Base-by-base conservation (phyloP, 1,284 basidiomycete genomes). In the Lentinula novae-zelandiae region DNA sequence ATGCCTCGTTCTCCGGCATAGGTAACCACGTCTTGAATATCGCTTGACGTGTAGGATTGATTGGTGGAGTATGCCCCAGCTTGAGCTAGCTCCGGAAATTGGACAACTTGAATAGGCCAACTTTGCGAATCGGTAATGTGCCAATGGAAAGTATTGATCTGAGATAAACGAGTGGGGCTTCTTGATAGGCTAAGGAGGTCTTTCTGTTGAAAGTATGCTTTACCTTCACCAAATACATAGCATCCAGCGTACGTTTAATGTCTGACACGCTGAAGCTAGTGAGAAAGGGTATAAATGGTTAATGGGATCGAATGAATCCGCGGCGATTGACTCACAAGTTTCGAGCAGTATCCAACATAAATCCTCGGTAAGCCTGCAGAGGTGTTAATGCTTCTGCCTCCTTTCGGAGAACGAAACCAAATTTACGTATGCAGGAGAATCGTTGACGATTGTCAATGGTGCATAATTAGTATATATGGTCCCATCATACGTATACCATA, bases 181-280 rank as follows among this genome's bases (percentile, higher is more conserved):
- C 22, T 27, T 27, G 27, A 27, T 27, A 27, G 27, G 27, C 27
- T 27, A 4, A 27, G 20, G 33, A 15, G 22, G 38, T 31, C 7
- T 4, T 57, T 17, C 39, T 13, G 13, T 36, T 20, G 31, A 22
- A 27, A 8, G 51, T 46, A 34, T 3, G 20, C 77, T 27, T 70
- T 57, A 92, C 85, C 78, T 97, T 97, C 65, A 90, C 89, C 82
- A 84, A 86, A 62, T 87, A 87, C 93, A 95, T 95, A 1, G 90
- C 86, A 66, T 95, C 89, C n/a, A 97, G 72, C 5, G 87, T 89
- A 34, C 87, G 82, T 60, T 87, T 80, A 68, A 95, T 83, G 66
- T 90, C 86, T 0, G 70, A 50, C 9, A 89, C 78, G 0, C 87
- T 80, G 73, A 87, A 91, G 70, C 88, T 90, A 62, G 9, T 53